These are phyloP conservation scores for Scedosporium apiospermum DNA, from an alignment of 2,329 filamentous ascomycete species.

Conservation along the genomic window DNA sequence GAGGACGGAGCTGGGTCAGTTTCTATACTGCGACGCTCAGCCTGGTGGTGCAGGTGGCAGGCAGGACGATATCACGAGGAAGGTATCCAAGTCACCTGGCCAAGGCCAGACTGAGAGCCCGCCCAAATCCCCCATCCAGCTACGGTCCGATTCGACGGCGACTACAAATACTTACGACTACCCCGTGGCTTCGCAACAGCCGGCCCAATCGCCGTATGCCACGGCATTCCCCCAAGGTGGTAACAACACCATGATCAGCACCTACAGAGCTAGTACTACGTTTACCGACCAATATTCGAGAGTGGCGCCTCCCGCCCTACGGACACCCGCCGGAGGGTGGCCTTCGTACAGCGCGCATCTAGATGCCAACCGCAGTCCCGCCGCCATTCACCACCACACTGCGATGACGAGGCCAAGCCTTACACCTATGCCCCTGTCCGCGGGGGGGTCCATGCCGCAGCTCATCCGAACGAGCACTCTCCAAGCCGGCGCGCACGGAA, in stretches of 20 bases:
- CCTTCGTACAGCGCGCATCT: slow-evolving; percentile 31
- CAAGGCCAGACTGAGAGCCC: slow-evolving; percentile 24
- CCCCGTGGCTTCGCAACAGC: slow-evolving; percentile 27
- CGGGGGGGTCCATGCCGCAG: slow-evolving; percentile 30
- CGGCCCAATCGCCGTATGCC: slow-evolving; percentile 20
- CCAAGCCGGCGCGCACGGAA: slow-evolving; percentile 25
- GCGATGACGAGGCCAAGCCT: slow-evolving; percentile 35
- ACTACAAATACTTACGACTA: slow-evolving; percentile 38
- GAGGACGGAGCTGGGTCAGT: slow-evolving; percentile 36
- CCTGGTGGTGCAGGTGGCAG: slow-evolving; percentile 21
- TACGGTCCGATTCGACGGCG: slow-evolving; percentile 26
- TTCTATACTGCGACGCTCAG: slow-evolving; percentile 29
- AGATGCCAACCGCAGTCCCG: slow-evolving; percentile 29
- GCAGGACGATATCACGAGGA: slow-evolving; percentile 30
- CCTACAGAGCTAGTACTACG: slow-evolving; percentile 39
- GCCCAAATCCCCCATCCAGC: slow-evolving; percentile 26
- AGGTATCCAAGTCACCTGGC: slow-evolving; percentile 30
- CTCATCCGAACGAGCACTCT: slow-evolving; percentile 49
- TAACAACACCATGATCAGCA: slow-evolving; percentile 43
- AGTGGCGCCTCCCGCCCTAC: slow-evolving; percentile 21
- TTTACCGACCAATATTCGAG: slow-evolving; percentile 40
- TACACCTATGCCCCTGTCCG: slow-evolving; percentile 38
- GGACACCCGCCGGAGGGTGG: slow-evolving; percentile 31
- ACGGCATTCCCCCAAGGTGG: slow-evolving; percentile 26
- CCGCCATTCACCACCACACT: slow-evolving; percentile 30